Evolutionary conservation across 805 yeast genomes (phyloP).

Genomic region (Suhomyces xylopsoci): DNA sequence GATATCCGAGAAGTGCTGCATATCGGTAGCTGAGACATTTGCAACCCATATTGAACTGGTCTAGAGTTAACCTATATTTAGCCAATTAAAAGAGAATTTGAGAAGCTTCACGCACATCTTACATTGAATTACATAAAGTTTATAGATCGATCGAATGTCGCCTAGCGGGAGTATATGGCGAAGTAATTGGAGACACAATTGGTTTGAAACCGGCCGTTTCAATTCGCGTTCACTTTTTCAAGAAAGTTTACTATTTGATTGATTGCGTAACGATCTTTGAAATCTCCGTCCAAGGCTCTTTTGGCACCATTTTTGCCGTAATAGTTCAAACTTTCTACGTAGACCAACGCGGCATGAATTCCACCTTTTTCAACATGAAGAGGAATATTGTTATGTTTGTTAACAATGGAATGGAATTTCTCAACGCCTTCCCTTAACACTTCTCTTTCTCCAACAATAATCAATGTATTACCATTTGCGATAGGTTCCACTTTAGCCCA

Average conservation of each 20-base stretch:
- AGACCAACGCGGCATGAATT: conserved; percentile 32
- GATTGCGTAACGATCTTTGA: conserved; percentile 17
- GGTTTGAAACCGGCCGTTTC: background rate
- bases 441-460: conserved; percentile 33
- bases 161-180: background rate
- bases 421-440: conserved; percentile 29
- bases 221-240: background rate
- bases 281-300: conserved; percentile 24
- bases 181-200: background rate
- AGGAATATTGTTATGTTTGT: conserved; percentile 18
- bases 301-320: conserved; percentile 17
- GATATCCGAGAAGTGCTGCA: background rate
- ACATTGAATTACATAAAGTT: background rate
- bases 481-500: conserved; percentile 27
- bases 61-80: background rate
- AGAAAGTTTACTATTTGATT: conserved; percentile 16
- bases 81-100: background rate
- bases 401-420: conserved; percentile 18
- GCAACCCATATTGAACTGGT: background rate
- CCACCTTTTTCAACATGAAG: conserved; percentile 30
- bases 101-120: background rate
- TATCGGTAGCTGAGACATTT: background rate
- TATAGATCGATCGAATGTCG: background rate
- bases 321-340: conserved; percentile 34
- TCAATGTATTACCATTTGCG: conserved; percentile 18